These are phyloP conservation scores for Boletus rufocinnamomeus DNA, from an alignment of 768 basidiomycete species.

Conservation along the genomic window DNA sequence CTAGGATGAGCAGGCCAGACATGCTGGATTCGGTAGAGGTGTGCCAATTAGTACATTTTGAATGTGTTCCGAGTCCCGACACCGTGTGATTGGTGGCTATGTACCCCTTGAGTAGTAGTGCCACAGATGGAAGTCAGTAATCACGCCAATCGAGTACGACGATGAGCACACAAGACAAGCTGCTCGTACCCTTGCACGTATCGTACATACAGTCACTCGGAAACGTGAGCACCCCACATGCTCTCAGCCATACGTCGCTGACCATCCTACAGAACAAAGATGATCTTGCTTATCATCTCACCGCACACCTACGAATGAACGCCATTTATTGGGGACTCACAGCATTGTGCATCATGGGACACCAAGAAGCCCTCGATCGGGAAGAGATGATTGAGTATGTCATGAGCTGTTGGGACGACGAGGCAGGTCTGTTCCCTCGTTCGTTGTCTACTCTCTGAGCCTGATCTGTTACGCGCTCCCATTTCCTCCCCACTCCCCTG, in stretches of 20 bases:
- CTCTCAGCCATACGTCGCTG: neutral
- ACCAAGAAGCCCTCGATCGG: conserved; percentile 73
- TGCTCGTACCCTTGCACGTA: conserved; percentile 64
- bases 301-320: conserved; percentile 91
- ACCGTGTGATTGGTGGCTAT: no score
- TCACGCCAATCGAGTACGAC: conserved; percentile 1
- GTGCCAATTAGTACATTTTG: no score
- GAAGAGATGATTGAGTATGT: conserved; percentile 89
- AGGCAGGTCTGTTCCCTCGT: conserved; percentile 56
- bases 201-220: conserved; percentile 76
- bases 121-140: neutral
- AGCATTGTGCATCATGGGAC: conserved; percentile 79
- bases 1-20: no score
- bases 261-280: conserved; percentile 61
- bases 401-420: conserved; percentile 93
- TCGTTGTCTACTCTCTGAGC: neutral
- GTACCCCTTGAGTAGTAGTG: neutral
- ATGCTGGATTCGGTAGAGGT: no score
- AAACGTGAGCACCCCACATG: conserved; percentile 44
- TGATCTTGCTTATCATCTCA: conserved; percentile 87
- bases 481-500: neutral
- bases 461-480: conserved; percentile 3
- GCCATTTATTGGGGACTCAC: conserved; percentile 97
- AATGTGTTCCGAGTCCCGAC: no score
- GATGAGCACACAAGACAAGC: conserved; percentile 20